Conservation (phyloP, 176 grass and related monocot species). For the Metroxylon sagu region DNA sequence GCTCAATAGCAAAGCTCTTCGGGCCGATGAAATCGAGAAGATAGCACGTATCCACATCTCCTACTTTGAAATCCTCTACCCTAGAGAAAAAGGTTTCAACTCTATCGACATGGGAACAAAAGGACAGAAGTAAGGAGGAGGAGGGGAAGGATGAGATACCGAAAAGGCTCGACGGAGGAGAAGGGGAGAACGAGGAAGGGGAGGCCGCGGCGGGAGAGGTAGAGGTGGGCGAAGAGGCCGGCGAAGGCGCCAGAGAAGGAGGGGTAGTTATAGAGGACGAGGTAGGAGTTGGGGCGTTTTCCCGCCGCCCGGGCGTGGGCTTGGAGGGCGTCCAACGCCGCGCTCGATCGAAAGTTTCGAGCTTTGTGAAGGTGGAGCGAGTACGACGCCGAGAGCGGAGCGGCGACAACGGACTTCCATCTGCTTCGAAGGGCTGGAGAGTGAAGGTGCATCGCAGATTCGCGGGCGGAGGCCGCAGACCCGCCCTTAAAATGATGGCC, state of each 20-base stretch:
- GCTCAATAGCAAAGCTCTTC: slow-evolving; percentile 44
- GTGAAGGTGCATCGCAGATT: slow-evolving; percentile 16
- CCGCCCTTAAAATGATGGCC: too few species aligned
- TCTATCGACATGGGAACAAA: neutral
- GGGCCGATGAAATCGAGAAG: slow-evolving; percentile 88
- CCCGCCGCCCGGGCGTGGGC: slow-evolving; percentile 7
- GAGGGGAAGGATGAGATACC: slow-evolving; percentile 16
- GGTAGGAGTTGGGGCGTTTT: slow-evolving; percentile 10
- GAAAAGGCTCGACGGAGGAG: slow-evolving; percentile 68
- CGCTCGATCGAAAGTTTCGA: slow-evolving; percentile 54
- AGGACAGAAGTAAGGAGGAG: neutral
- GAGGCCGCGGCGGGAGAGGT: slow-evolving; percentile 30
- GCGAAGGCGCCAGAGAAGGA: slow-evolving; percentile 74
- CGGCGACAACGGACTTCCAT: too few species aligned
- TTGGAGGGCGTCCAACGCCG: slow-evolving; percentile 44
- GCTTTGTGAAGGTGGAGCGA: too few species aligned
- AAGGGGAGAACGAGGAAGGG: slow-evolving; percentile 64
- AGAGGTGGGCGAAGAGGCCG: slow-evolving; percentile 66
- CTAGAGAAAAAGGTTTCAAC: slow-evolving; percentile 11
- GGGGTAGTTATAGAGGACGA: slow-evolving; percentile 88
- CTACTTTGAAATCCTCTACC: slow-evolving; percentile 43
- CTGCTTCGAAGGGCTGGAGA: neutral
- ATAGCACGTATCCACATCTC: slow-evolving; percentile 56
- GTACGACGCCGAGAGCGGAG: neutral
- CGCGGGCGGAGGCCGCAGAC: too few species aligned